Conservation (phyloP, 192 early-diverging fungal genomes). For the Diversispora eburnea region DNA sequence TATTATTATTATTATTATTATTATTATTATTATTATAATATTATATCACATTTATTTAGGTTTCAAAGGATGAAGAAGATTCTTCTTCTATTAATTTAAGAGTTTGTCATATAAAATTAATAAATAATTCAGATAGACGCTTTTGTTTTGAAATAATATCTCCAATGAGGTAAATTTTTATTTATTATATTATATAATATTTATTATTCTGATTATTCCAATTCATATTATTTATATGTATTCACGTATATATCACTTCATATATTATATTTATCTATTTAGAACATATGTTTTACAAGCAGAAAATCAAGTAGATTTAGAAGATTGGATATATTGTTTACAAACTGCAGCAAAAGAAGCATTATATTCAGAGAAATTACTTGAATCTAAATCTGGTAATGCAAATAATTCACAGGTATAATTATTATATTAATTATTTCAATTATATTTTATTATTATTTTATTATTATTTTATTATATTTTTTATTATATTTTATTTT, state of each 20-base stretch:
- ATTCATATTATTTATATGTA: not conserved
- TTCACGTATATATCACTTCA: not conserved
- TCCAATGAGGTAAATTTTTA: slow-evolving; percentile 54
- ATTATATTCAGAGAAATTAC: slow-evolving; percentile 48
- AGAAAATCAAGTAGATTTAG: slow-evolving; percentile 63
- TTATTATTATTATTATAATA: not conserved
- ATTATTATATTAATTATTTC: not conserved
- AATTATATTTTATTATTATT: not conserved
- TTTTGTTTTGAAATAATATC: slow-evolving; percentile 83
- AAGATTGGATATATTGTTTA: slow-evolving; percentile 72
- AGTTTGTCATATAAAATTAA: slow-evolving; percentile 69
- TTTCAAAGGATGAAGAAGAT: slow-evolving; percentile 56
- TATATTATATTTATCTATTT: not conserved
- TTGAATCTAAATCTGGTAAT: slow-evolving; percentile 8
- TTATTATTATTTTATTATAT: too few relatives aligned
- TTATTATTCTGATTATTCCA: not conserved
- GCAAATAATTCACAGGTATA: not conserved
- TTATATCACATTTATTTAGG: slow-evolving; percentile 23
- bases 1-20: not conserved
- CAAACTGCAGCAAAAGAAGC: slow-evolving; percentile 56
- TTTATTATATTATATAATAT: not conserved
- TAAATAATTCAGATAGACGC: slow-evolving; percentile 61
- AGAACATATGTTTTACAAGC: slow-evolving; percentile 74
- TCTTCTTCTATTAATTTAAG: slow-evolving; percentile 60
- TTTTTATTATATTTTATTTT: too few relatives aligned